phyloP scores from a whole-genome alignment of 2,329 filamentous ascomycete species.

The Podosphaera xanthii region DNA sequence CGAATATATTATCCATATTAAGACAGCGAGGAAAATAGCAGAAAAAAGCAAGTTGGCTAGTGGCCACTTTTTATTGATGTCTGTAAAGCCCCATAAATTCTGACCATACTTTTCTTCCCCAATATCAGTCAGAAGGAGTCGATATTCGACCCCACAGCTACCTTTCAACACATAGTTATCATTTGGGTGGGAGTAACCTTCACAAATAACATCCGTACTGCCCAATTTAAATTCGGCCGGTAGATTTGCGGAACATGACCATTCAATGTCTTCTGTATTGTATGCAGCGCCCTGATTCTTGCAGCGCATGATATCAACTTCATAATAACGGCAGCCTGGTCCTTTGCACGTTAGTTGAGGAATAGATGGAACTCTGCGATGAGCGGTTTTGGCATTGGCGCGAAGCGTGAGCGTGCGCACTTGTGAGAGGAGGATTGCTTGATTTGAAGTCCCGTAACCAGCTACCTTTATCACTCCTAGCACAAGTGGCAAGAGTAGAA shows the following conservation, averaged over 20 bases:
- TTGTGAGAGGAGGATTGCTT: constrained; percentile 36
- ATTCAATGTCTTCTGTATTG: constrained; percentile 60
- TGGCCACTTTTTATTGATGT: constrained; percentile 10
- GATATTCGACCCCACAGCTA: constrained; percentile 81
- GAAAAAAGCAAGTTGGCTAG: constrained; percentile 29
- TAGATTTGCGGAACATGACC: constrained; percentile 53
- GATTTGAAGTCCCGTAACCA: constrained; percentile 5
- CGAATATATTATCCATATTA: constrained; percentile 37
- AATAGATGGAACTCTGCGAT: constrained; percentile 52
- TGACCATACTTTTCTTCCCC: constrained; percentile 47
- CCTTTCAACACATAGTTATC: constrained; percentile 79
- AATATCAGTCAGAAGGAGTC: constrained; percentile 50
- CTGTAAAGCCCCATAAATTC: not conserved
- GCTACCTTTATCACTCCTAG: constrained; percentile 3
- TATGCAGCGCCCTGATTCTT: constrained; percentile 68
- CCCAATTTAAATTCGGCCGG: constrained; percentile 47
- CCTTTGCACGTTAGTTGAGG: constrained; percentile 60
- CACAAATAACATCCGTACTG: constrained; percentile 74
- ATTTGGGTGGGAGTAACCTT: constrained; percentile 56
- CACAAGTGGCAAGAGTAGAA: constrained; percentile 8
- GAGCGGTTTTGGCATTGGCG: constrained; percentile 40
- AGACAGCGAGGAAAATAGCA: constrained; percentile 34
- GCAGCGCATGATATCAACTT: constrained; percentile 69
- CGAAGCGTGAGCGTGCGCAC: constrained; percentile 64
- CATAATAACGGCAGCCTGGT: constrained; percentile 28